These are phyloP conservation scores for Neoascochyta sp. DNA, from an alignment of 2,329 filamentous ascomycete species.

Conservation along the genomic window DNA sequence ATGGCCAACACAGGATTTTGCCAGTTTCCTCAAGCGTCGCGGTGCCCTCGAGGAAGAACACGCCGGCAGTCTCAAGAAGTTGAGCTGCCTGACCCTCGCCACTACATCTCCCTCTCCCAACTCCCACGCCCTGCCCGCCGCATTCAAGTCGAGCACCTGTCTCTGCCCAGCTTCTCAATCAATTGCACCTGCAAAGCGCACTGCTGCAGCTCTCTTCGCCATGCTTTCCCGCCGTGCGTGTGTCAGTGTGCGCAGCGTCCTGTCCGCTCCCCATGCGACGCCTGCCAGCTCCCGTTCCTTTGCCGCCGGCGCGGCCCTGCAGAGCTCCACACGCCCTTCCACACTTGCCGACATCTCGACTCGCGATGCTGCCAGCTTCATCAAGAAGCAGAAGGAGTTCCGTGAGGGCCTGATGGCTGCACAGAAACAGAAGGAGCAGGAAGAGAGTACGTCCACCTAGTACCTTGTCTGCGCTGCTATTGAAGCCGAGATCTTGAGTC, in stretches of 20 bases:
- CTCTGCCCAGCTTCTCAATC: background rate
- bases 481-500: conserved; percentile 53
- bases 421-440: conserved; percentile 70
- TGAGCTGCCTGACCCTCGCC: conserved; percentile 73
- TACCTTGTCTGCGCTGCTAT: conserved; percentile 40
- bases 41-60: conserved; percentile 87
- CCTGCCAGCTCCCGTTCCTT: conserved; percentile 26
- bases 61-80: conserved; percentile 80
- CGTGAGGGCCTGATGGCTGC: conserved; percentile 74
- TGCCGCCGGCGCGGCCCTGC: conserved; percentile 20
- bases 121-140: too few relatives aligned
- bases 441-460: conserved; percentile 72
- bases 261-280: conserved; percentile 14
- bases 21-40: conserved; percentile 87
- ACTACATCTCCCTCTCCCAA: conserved; percentile 23
- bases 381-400: conserved; percentile 78
- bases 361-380: conserved; percentile 70
- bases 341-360: conserved; percentile 80
- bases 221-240: conserved; percentile 34
- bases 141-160: background rate
- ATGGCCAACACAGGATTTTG: conserved; percentile 67
- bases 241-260: conserved; percentile 23
- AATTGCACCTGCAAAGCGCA: conserved; percentile 1
- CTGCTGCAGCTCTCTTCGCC: conserved; percentile 7
- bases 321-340: conserved; percentile 48